Base-by-base conservation (phyloP, 768 basidiomycete species). In the Sporobolomyces pararoseus region DNA sequence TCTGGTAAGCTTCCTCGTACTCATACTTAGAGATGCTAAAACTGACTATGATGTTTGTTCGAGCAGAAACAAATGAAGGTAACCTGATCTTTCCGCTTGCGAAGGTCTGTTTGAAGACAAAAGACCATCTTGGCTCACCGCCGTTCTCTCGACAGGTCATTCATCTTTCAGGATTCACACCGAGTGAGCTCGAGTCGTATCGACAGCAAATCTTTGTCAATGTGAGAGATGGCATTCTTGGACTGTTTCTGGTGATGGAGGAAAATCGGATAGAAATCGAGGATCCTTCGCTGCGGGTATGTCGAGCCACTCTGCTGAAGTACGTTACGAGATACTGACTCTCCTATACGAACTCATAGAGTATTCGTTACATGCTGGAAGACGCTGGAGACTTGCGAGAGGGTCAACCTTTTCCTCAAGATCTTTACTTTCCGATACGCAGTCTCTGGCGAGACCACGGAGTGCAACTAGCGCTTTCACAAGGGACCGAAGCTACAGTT, bases 121-220 rank as follows among this genome's bases (percentile, higher is more conserved):
- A 27, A 21, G 17, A 16, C 34, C 7, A 23, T 7, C 55, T 42
- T 42, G 37, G 37, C 37, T 42, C 23, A n/a, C n/a, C n/a, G n/a
- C n/a, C n/a, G n/a, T n/a, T n/a, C n/a, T n/a, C n/a, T 25, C 23
- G 5, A 57, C 75, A 93, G 89, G 83, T 96, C 46, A 96, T 99
- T 58, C 94, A 98, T 80, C 85, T 86, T 67, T 82, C 91, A 1
- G 88, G 90, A 0, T 99, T 96, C 81, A 85, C 87, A 0, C 60
- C 84, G 0, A 84, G 86, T 75, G 96, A 98, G 79, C 84, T 89
- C 46, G 94, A 98, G 80, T 86, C 84, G 21, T 96, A 89, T 76
- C 87, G 94, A 2, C 94, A 95, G 76, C 86, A 96, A 52, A 87
- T 93, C 14, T 99, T 95, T 79, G 88, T 88, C 76, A 98, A 99